Evolutionary conservation across 495 filamentous ascomycete species (phyloP).

Genomic region (Daldinia caldariorum): DNA sequence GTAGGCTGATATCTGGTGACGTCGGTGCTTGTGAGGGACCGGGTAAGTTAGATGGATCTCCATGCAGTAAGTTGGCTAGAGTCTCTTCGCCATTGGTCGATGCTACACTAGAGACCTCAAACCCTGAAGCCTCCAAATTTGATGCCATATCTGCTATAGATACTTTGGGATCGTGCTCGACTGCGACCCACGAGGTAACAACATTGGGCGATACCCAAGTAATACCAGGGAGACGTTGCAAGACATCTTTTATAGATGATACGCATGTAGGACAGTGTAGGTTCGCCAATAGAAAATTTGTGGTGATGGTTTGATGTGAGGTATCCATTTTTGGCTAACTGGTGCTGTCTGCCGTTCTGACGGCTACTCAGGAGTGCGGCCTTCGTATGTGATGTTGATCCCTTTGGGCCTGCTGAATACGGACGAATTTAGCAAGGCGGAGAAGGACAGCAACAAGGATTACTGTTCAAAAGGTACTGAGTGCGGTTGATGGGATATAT

Average conservation of each 20-base stretch:
- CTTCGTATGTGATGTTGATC: conserved; percentile 20
- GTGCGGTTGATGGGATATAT: conserved; percentile 30
- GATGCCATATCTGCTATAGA: conserved; percentile 49
- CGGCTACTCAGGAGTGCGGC: conserved; percentile 17
- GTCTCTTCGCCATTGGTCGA: conserved; percentile 48
- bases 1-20: conserved; percentile 13
- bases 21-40: conserved; percentile 8
- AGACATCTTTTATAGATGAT: conserved; percentile 61
- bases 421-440: conserved; percentile 34
- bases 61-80: conserved; percentile 19
- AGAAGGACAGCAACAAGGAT: conserved; percentile 35
- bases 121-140: conserved; percentile 57
- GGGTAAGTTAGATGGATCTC: conserved; percentile 10
- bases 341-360: conserved; percentile 31
- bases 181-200: conserved; percentile 61
- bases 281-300: conserved; percentile 64
- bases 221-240: conserved; percentile 54
- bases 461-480: conserved; percentile 24
- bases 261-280: conserved; percentile 72
- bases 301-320: conserved; percentile 48
- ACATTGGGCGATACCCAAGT: conserved; percentile 66
- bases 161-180: conserved; percentile 41
- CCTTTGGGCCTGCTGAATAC: conserved; percentile 30
- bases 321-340: conserved; percentile 40
- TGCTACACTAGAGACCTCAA: conserved; percentile 57